Conservation (phyloP, 2,329 filamentous ascomycete species). For the Phyllosticta ampelicida region DNA sequence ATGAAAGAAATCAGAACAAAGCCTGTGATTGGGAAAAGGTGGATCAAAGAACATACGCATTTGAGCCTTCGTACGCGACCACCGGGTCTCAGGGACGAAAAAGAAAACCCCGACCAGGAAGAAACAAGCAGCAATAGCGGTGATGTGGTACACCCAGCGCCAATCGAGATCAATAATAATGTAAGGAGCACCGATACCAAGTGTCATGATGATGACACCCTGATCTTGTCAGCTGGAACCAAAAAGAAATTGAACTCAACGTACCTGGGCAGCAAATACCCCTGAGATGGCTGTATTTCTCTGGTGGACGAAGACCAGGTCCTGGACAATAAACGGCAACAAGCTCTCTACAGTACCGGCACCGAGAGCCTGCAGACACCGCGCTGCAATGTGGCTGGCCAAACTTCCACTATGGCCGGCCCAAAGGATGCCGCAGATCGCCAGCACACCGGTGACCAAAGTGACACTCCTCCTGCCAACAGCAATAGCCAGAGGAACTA, state of each 20-base stretch:
- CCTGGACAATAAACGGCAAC: constrained; percentile 22
- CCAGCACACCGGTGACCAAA: constrained; percentile 17
- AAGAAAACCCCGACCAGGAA: constrained; percentile 18
- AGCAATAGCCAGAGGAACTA: constrained; percentile 20
- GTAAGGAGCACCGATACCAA: constrained; percentile 20
- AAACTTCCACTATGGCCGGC: constrained; percentile 18
- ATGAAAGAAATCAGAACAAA: not conserved
- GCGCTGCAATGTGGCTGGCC: constrained; percentile 17
- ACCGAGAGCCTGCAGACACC: constrained; percentile 20
- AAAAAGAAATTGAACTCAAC: not conserved
- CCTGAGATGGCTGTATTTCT: constrained; percentile 20
- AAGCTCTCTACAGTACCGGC: constrained; percentile 22
- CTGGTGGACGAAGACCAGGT: constrained; percentile 20
- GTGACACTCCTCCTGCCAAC: constrained; percentile 19
- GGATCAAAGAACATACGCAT: not conserved
- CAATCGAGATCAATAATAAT: constrained; percentile 18
- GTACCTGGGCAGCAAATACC: constrained; percentile 19
- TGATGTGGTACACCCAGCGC: constrained; percentile 22
- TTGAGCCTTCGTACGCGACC: constrained; percentile 15
- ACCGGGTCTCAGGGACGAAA: constrained; percentile 21
- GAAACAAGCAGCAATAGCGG: constrained; percentile 14
- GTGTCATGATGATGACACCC: constrained; percentile 19
- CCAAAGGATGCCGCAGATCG: constrained; percentile 19
- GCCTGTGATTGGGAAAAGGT: not conserved
- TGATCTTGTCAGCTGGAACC: not conserved